Percentiles rank a stretch among this genome's conserved stretches.
phyloP scores from a whole-genome alignment of 202 grass and related monocot species.

The Brachypodium distachyon region DNA sequence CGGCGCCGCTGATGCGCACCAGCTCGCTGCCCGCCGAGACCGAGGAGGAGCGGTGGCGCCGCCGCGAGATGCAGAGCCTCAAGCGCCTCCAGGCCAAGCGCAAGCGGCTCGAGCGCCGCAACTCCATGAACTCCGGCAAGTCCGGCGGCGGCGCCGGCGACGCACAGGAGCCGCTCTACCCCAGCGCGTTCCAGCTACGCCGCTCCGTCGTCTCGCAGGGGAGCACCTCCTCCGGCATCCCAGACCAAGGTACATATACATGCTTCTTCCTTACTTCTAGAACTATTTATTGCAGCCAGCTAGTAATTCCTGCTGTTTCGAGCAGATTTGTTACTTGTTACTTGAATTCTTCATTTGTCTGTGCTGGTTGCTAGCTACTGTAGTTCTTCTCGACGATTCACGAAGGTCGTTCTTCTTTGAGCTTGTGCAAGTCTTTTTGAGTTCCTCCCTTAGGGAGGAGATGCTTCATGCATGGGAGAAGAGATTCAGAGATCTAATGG shows the following conservation, averaged over 20 bases:
- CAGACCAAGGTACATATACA: conserved; percentile 13
- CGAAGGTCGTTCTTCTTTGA: neutral
- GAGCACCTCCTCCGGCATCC: conserved; percentile 21
- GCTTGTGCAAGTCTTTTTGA: neutral
- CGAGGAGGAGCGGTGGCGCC: conserved; percentile 55
- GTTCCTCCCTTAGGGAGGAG: neutral
- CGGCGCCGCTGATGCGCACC: conserved; percentile 47
- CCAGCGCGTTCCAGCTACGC: conserved; percentile 34
- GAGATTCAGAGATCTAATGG: neutral
- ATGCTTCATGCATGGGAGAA: neutral
- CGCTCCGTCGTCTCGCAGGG: conserved; percentile 44
- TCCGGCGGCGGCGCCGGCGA: neutral
- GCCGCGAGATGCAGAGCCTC: conserved; percentile 62
- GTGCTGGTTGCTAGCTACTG: neutral
- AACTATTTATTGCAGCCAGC: neutral
- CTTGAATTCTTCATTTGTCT: neutral
- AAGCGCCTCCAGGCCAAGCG: conserved; percentile 76
- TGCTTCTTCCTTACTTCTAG: neutral
- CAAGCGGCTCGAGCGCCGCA: conserved; percentile 75
- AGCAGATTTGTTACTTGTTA: neutral
- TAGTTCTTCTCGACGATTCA: neutral
- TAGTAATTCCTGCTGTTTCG: conserved; percentile 21
- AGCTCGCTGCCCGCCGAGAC: conserved; percentile 63
- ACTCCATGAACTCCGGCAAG: conserved; percentile 52
- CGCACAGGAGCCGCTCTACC: conserved; percentile 18